phyloP scores from a whole-genome alignment of 2,329 filamentous ascomycete genomes.

The Ceratocystis ficicola region DNA sequence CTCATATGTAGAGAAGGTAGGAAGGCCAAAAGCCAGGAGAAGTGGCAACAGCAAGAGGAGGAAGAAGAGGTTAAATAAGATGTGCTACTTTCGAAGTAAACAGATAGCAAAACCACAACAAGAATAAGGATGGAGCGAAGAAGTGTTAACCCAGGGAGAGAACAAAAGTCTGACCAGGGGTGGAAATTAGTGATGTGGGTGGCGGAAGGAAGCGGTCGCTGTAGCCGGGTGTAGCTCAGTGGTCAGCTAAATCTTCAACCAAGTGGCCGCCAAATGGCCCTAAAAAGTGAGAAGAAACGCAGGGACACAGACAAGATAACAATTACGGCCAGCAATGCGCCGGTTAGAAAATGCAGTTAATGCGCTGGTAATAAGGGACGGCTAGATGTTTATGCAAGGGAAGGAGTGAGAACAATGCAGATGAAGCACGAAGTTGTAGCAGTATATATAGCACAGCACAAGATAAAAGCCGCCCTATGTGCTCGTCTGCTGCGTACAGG shows the following conservation, averaged over 20 bases:
- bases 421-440: not conserved
- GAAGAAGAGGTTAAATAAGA: not conserved
- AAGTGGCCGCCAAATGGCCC: no score
- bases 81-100: conserved; percentile 4
- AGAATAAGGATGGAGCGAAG: not conserved
- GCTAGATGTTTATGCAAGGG: not conserved
- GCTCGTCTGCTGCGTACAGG: no score
- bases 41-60: not conserved
- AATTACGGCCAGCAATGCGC: no score
- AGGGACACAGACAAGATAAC: not conserved
- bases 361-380: not conserved
- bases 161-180: conserved; percentile 4
- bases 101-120: not conserved
- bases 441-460: not conserved
- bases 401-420: not conserved
- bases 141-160: not conserved
- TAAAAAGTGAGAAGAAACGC: not conserved
- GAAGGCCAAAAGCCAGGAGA: not conserved
- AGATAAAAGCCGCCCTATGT: not conserved
- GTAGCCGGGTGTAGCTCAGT: not conserved
- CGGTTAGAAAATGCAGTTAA: not conserved
- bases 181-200: conserved; percentile 2
- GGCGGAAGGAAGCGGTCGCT: conserved; percentile 11
- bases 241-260: not conserved
- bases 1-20: conserved; percentile 36